Evolutionary conservation across 305 asterid genomes (phyloP), one percentile per base, ranked within the genome.

Genomic region (Fraxinus xanthoxyloides): DNA sequence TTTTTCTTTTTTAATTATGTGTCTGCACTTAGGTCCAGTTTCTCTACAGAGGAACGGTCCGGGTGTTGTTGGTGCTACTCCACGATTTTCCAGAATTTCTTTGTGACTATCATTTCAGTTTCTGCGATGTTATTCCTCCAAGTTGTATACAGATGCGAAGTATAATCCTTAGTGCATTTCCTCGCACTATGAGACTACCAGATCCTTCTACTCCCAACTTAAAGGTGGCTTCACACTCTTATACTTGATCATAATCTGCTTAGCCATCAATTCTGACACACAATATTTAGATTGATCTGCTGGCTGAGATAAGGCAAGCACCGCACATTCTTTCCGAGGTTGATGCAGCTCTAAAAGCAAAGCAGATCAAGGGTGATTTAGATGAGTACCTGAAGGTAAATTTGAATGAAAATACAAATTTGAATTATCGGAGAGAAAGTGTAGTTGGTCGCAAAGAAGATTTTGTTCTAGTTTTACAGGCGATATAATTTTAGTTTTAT

Each of bases 61-160:
- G 99, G 88, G 98, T 97, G 82, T 84, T 95, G 88, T 87, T 97
- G 93, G 99, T 97, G 84, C 94, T 97, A 61, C 98, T 97, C 81
- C 99, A 95, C 82, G 99, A 97, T 91, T 97, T 93, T 77, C 99
- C 98, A 1, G 99, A 97, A 86, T 97, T 97, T 80, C 99, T 97
- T 78, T 97, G 98, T 67, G 98, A 97, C 90, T 93, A 95, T 88
- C 99, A 97, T 89, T 95, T 97, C 90, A 97, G 98, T 87, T 95
- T 97, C 89, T 97, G 99, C 89, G 99, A 97, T 86, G 97, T 97
- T 83, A 97, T 97, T 72, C 99, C 99, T 24, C 95, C 99, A 72
- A 93, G 97, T 83, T 97, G 99, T 91, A 92, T 95, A 86, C 98
- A 95, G 86, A 92, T 95, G 98, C 92, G 99, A 67, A 97, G 95